Base-by-base conservation (phyloP, 768 basidiomycete genomes). In the Ramaria rubella region DNA sequence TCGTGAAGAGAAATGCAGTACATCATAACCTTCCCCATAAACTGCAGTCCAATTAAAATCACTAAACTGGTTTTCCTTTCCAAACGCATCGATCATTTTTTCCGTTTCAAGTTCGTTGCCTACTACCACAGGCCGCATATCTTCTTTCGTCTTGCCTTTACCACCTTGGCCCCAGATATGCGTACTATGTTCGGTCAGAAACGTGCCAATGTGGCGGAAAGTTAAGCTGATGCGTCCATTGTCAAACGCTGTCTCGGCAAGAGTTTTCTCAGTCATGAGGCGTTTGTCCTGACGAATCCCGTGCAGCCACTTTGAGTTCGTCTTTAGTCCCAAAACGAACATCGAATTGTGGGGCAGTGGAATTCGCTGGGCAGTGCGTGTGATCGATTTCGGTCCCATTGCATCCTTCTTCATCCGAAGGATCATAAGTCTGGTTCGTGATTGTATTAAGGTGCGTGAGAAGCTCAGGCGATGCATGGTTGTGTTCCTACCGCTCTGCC, bases 311-410 rank as follows among this genome's bases (percentile, higher is more conserved):
- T 75, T 77, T 54, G 73, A 72, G 62, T 92, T 92, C 48, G 88
- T 90, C 52, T 77, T 74, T 4, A 81, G 76, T 1, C 88, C 88
- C 73, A 91, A 73, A 58, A 89, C 82, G 66, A 92, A 90, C 77
- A 90, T 83, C 4, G 87, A 89, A 66, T 88, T 90, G 63, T 90
- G 83, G 0, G 86, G 86, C 0, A 92, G 79, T 0, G 83, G 81
- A 19, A 91, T 78, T 58, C 82, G 82, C 65, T 88, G 86, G 0
- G 78, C 67, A 1, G 63, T 38, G 56, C 49, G 50, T 51, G 57
- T 11, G 7, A n/a, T 17, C 11, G 7, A 38, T 15, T 21, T 45
- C 44, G 31, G 7, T n/a, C 19, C 24, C 26, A 19, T 59, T 36
- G 15, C 49, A 44, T 83, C 79, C 60, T 79, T 81, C 67, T 90